Conservation (phyloP, 2,329 filamentous ascomycete species). For the Aspergillus spinulosporus region DNA sequence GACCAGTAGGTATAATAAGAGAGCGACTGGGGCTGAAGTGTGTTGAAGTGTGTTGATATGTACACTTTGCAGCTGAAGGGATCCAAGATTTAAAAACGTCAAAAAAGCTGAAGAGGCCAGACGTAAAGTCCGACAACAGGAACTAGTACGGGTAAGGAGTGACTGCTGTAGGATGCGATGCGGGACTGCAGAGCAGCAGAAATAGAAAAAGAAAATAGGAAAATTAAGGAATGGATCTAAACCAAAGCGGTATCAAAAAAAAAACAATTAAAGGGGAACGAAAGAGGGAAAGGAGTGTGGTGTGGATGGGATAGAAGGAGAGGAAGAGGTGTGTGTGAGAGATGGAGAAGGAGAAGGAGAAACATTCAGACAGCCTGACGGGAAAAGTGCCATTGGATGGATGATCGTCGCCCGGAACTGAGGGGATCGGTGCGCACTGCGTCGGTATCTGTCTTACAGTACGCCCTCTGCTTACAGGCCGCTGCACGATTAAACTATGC, state of each 20-base stretch:
- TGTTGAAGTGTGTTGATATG: conserved; percentile 4
- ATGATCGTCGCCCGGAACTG: conserved; percentile 25
- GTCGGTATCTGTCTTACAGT: conserved; percentile 17
- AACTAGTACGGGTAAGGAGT: conserved; percentile 24
- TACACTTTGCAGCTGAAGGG: conserved; percentile 17
- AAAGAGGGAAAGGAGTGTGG: conserved; percentile 24
- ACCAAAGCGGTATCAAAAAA: conserved; percentile 18
- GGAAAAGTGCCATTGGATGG: conserved; percentile 27
- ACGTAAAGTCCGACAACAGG: conserved; percentile 25
- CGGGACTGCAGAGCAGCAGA: conserved; percentile 19
- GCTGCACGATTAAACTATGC: conserved; percentile 9
- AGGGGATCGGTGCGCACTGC: conserved; percentile 13
- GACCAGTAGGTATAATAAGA: conserved; percentile 3
- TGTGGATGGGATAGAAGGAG: conserved; percentile 23
- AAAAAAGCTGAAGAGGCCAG: conserved; percentile 17
- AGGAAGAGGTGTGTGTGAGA: conserved; percentile 21
- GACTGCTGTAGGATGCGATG: conserved; percentile 15
- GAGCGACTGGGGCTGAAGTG: conserved; percentile 16
- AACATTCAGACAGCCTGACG: conserved; percentile 20
- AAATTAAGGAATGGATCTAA: conserved; percentile 16
- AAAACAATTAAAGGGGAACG: conserved; percentile 16
- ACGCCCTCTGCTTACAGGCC: conserved; percentile 12
- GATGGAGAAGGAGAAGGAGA: conserved; percentile 22
- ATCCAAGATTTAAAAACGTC: conserved; percentile 7
- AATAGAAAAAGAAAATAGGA: conserved; percentile 15